Evolutionary conservation across 2,329 filamentous ascomycete genomes (phyloP).

Genomic region (Claviceps arundinis): DNA sequence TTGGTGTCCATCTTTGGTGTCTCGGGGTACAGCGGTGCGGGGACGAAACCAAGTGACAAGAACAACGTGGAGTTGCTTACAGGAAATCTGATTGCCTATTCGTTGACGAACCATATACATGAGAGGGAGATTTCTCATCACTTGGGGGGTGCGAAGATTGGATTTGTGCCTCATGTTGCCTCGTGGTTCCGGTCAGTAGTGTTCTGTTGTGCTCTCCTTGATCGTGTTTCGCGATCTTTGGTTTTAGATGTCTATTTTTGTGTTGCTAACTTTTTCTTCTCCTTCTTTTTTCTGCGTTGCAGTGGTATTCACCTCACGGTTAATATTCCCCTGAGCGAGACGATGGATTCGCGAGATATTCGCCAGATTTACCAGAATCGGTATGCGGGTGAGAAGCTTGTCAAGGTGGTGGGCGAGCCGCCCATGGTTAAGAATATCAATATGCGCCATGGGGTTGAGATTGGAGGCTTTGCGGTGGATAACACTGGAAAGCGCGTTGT

Average conservation of each 20-base stretch:
- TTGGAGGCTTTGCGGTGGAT: conserved; percentile 92
- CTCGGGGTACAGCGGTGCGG: conserved; percentile 86
- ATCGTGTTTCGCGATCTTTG: background rate
- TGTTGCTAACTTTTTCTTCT: background rate
- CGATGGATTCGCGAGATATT: conserved; percentile 84
- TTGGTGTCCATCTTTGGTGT: conserved; percentile 74
- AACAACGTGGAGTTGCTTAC: conserved; percentile 58
- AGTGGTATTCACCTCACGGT: conserved; percentile 89
- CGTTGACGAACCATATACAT: conserved; percentile 74
- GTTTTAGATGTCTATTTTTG: background rate
- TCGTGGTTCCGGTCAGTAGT: conserved; percentile 55
- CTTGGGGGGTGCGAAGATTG: conserved; percentile 53
- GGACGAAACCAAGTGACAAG: conserved; percentile 87
- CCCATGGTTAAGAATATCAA: conserved; percentile 76
- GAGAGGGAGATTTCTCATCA: conserved; percentile 79
- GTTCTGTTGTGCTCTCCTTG: background rate
- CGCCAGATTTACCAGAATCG: conserved; percentile 91
- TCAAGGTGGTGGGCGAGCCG: conserved; percentile 82
- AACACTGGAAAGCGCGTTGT: conserved; percentile 81
- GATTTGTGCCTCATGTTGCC: conserved; percentile 90
- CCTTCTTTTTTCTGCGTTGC: background rate
- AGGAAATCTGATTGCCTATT: conserved; percentile 81
- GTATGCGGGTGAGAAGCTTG: conserved; percentile 88
- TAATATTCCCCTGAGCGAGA: conserved; percentile 72
- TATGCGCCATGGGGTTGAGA: conserved; percentile 78